Base-by-base conservation (phyloP, 768 basidiomycete species). In the Xerocomus potaroensis region DNA sequence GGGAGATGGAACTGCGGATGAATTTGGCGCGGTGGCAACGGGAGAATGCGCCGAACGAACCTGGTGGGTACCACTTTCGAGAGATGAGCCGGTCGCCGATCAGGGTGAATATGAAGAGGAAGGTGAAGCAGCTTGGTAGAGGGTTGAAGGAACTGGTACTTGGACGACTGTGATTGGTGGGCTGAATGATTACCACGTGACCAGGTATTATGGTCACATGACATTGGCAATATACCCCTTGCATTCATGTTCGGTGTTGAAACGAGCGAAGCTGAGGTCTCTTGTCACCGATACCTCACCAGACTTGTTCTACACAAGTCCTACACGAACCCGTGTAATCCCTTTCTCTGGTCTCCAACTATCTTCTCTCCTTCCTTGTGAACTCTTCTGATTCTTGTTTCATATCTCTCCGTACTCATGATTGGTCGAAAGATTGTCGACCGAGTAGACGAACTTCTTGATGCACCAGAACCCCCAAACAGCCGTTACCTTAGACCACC, bases 1-100 rank as follows among this genome's bases (percentile, higher is more conserved):
- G 80, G 10, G 77, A 81, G 62, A 77, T 75, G 44, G 80, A 81
- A 58, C 51, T 80, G 63, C 68, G 73, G 53, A 80, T 80, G 77
- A 72, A 75, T 1, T 60, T 80, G 29, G 78, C 78, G 8, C 61
- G 62, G 50, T 63, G 68, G 56, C 57, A 61, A 43, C 58, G 43
- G 37, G 63, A 64, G 37, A 49, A 68, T 33, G 60, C 61, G 19
- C 64, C 60, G 2, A 53, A 62, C 43, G 58, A 62, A 35, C 64
- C 66, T 1, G 62, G 66, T 27, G 58, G 51, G 10, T 68, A 64
- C 43, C 60, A 51, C 9, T 68, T 68, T 53, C 50, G 50, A 22
- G 66, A 66, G 48, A 66, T 41, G 46, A 42, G 41, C 29, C 54
- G 48, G n/a, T 60, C 56, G 5, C 45, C 45, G 32, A 46, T 35